Evolutionary conservation across 768 basidiomycete species (phyloP).

Genomic region (Mycena amicta): DNA sequence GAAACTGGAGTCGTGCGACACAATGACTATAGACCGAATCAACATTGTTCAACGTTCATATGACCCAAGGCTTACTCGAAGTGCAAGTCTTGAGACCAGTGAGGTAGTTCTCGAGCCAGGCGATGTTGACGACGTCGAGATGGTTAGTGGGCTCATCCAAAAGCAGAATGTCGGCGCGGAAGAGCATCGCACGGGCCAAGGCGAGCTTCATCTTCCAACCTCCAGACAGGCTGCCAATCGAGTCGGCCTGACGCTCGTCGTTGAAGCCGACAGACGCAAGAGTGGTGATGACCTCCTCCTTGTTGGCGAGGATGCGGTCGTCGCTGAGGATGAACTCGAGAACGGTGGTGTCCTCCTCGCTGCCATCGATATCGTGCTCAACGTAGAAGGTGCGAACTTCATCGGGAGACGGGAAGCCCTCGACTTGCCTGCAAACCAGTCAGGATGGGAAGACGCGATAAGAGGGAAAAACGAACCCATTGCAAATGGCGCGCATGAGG

Average conservation of each 20-base stretch:
- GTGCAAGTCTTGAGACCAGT: slow-evolving; percentile 87
- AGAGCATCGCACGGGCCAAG: slow-evolving; percentile 94
- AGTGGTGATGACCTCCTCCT: slow-evolving; percentile 76
- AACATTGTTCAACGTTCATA: slow-evolving; percentile 1
- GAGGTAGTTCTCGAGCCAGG: slow-evolving; percentile 96
- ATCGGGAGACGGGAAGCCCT: slow-evolving; percentile 96
- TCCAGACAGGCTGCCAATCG: slow-evolving; percentile 92
- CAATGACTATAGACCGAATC: slow-evolving; percentile 92
- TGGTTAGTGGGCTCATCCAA: slow-evolving; percentile 98
- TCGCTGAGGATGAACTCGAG: slow-evolving; percentile 86
- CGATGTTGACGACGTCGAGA: slow-evolving; percentile 96
- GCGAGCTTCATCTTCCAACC: slow-evolving; percentile 99
- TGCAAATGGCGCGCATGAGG: slow-evolving; percentile 91
- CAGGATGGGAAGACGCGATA: slow-evolving; percentile 30
- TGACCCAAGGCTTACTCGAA: slow-evolving; percentile 61
- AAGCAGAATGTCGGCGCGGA: slow-evolving; percentile 96
- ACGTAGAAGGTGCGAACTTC: slow-evolving; percentile 99
- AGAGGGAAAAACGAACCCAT: slow-evolving; percentile 50
- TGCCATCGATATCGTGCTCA: slow-evolving; percentile 98
- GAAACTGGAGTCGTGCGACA: slow-evolving; percentile 97
- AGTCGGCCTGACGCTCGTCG: slow-evolving; percentile 79
- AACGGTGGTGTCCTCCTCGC: slow-evolving; percentile 89
- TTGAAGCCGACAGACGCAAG: slow-evolving; percentile 92
- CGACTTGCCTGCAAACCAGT: slow-evolving; percentile 68
- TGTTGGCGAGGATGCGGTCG: slow-evolving; percentile 72